These are phyloP conservation scores for Pythium volutum DNA, from an alignment of 352 stramenopile genomes.

Conservation along the genomic window DNA sequence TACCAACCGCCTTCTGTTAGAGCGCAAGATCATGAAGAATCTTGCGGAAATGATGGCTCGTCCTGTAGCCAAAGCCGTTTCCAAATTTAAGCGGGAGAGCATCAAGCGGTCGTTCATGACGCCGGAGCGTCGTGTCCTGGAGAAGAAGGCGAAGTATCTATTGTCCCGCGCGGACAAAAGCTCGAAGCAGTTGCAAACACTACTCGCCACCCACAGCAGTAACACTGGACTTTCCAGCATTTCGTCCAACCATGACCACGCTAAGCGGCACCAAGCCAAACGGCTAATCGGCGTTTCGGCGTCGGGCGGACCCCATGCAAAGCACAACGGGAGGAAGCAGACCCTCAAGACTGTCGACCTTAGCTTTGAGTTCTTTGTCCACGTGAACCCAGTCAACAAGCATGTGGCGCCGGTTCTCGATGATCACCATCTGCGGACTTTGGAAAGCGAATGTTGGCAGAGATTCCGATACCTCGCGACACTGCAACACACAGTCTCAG, in stretches of 20 bases:
- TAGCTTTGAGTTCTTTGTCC: conserved; percentile 45
- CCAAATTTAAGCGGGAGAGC: background rate
- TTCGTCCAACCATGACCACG: conserved; percentile 10
- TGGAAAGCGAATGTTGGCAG: conserved; percentile 57
- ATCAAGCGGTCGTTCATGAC: conserved; percentile 25
- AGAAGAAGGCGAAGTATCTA: conserved; percentile 66
- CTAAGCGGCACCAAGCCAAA: background rate
- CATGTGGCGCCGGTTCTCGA: conserved; percentile 38
- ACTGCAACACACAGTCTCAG: conserved; percentile 28
- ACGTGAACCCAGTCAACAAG: conserved; percentile 60
- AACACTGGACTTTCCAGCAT: background rate
- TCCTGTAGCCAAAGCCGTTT: conserved; percentile 1
- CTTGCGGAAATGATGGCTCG: conserved; percentile 30
- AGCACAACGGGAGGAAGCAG: conserved; percentile 16
- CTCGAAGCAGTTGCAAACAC: conserved; percentile 17
- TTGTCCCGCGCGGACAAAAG: conserved; percentile 44
- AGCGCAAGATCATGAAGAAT: conserved; percentile 31
- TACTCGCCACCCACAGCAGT: background rate
- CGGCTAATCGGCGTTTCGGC: background rate
- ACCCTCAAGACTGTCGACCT: conserved; percentile 26
- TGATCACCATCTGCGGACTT: conserved; percentile 31
- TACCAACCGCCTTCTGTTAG: conserved; percentile 31
- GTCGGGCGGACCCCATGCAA: background rate
- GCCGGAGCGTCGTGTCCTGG: conserved; percentile 42
- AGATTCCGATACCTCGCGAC: conserved; percentile 39